Percentiles rank a stretch among this genome's conserved stretches.
These are phyloP conservation scores for Suillus americanus DNA, from an alignment of 768 basidiomycete species.

Conservation along the genomic window DNA sequence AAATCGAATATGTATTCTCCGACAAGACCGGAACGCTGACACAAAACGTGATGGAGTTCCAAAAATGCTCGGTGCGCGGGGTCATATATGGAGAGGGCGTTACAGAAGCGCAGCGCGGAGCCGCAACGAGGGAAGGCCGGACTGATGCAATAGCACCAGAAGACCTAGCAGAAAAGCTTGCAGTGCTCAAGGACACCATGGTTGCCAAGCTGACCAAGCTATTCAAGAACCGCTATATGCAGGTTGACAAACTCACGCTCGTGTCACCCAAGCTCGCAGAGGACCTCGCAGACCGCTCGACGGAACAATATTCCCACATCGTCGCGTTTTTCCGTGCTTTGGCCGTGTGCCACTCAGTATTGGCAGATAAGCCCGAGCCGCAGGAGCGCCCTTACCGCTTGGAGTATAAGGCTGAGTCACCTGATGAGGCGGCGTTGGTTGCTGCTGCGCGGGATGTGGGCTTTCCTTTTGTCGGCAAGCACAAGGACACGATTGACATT, in stretches of 20 bases:
- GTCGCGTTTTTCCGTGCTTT: constrained; percentile 92
- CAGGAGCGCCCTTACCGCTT: constrained; percentile 58
- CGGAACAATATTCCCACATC: constrained; percentile 63
- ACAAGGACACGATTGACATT: constrained; percentile 77
- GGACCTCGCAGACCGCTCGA: constrained; percentile 63
- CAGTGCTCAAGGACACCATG: constrained; percentile 73
- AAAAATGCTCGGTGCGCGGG: constrained; percentile 88
- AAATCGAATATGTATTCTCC: constrained; percentile 94
- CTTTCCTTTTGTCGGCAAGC: constrained; percentile 82
- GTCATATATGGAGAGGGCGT: constrained; percentile 89
- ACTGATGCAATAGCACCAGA: constrained; percentile 63
- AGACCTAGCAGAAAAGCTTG: constrained; percentile 69
- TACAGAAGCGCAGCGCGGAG: constrained; percentile 93
- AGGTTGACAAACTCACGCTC: constrained; percentile 79
- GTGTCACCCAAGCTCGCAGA: constrained; percentile 84
- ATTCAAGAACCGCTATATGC: constrained; percentile 89
- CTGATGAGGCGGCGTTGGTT: constrained; percentile 94
- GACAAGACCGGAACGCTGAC: constrained; percentile 98
- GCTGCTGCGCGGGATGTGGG: constrained; percentile 90
- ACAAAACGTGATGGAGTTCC: constrained; percentile 98
- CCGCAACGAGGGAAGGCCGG: constrained; percentile 79
- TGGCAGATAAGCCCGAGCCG: constrained; percentile 74
- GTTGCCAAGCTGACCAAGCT: constrained; percentile 65
- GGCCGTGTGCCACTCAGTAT: constrained; percentile 90
- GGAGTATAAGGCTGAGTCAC: constrained; percentile 95